These are phyloP conservation scores for Tympanopsis confertula DNA, from an alignment of 2,329 filamentous ascomycete genomes.

Conservation along the genomic window DNA sequence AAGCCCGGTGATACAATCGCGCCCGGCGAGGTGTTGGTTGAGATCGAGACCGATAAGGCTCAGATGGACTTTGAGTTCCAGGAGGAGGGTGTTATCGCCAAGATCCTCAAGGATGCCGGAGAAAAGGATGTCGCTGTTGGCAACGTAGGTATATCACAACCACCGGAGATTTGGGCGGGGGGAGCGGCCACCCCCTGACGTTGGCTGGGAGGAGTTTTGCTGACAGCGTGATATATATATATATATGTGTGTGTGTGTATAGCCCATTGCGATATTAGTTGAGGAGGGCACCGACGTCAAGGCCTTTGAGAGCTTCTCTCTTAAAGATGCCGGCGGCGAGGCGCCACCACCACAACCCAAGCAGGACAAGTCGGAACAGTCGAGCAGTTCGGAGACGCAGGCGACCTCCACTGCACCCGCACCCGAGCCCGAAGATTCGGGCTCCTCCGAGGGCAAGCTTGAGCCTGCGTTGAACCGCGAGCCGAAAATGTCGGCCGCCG, in stretches of 20 bases:
- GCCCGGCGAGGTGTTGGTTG: conserved; percentile 89
- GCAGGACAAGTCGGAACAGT: conserved; percentile 47
- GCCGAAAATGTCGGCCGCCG: conserved; percentile 60
- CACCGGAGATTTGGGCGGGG: too few species aligned
- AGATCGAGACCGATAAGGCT: conserved; percentile 99
- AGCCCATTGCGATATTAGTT: conserved; percentile 94
- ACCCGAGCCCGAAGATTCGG: conserved; percentile 63
- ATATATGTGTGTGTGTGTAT: too few species aligned
- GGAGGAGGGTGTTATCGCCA: conserved; percentile 90
- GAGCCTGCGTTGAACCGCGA: conserved; percentile 77
- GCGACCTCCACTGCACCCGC: conserved; percentile 40
- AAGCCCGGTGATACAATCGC: conserved; percentile 78
- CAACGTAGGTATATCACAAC: conserved; percentile 87
- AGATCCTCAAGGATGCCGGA: conserved; percentile 83
- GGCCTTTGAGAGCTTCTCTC: conserved; percentile 77
- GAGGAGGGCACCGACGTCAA: conserved; percentile 81
- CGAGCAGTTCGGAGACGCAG: conserved; percentile 36
- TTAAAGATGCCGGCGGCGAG: conserved; percentile 78
- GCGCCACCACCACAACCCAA: conserved; percentile 56
- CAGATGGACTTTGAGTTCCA: conserved; percentile 99
- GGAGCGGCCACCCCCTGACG: too few species aligned
- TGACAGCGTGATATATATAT: too few species aligned
- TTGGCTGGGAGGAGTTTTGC: too few species aligned
- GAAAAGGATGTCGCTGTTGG: conserved; percentile 90
- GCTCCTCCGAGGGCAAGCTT: conserved; percentile 64